Evolutionary conservation across 352 stramenopile species (phyloP), one percentile per base, ranked within the genome.

Genomic region (Phytophthora aleatoria): DNA sequence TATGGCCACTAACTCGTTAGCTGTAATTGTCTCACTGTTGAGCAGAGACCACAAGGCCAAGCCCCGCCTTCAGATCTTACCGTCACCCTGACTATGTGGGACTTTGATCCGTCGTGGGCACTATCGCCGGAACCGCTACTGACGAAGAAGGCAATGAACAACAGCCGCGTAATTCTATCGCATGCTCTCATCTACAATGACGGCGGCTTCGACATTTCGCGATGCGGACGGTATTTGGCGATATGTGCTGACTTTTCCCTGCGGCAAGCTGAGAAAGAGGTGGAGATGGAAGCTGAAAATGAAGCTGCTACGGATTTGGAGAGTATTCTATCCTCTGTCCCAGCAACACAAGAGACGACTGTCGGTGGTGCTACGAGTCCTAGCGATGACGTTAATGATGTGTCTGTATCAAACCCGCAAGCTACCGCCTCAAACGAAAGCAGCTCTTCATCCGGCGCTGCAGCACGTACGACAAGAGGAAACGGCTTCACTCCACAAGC

Each of bases 111-210:
- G 10, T 82, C 85, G 15, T 95, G 87, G 87, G 77, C 87, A 5
- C 53, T 91, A 24, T 84, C 87, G 2, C 69, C 82, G 3, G 83
- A 95, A 58, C 87, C 85, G 12, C 63, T 90, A 10, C 59, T 90
- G 38, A 81, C 75, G 35, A 92, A 89, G 56, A 93, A 93, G 53
- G 87, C 87, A 9, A 95, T 95, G 87, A 81, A 90, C 54, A 92
- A 92, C 60, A 90, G 85, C 27, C 85, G 84, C 9, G 73, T 90
- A 0, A 84, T 96, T 60, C 69, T 98, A 42, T 94, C 90, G 1
- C 89, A 97, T 56, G 94, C 96, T 4, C 83, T 99, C 51, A 90
- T 99, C 28, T 99, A 99, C 76, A 99, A 99, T 67, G 96, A 99
- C 71, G 96, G 97, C 49, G 97, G 97, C 36, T 98, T 99, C 75